Conservation (phyloP, 2,329 filamentous ascomycete species). For the Xylaria sp. region DNA sequence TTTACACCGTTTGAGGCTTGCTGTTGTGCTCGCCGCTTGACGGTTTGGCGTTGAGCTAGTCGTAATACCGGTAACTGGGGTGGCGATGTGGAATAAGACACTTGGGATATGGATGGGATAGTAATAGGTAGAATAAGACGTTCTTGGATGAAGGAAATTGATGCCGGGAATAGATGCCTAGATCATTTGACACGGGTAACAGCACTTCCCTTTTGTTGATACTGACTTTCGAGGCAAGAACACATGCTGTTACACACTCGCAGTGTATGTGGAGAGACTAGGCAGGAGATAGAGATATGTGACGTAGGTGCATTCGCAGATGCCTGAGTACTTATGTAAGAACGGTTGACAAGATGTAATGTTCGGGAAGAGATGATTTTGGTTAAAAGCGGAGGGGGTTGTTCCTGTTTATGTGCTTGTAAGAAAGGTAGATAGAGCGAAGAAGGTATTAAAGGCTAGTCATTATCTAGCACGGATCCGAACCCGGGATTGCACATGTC, state of each 20-base stretch:
- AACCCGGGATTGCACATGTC: slow-evolving; percentile 14
- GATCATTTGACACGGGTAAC: background rate
- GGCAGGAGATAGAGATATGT: background rate
- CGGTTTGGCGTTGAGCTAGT: background rate
- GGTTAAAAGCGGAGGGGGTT: background rate
- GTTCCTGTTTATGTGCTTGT: background rate
- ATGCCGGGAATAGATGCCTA: background rate
- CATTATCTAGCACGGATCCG: slow-evolving; percentile 15
- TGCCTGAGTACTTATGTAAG: background rate
- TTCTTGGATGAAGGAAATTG: background rate
- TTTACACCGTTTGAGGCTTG: background rate
- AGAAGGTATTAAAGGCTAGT: background rate
- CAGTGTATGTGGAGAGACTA: background rate
- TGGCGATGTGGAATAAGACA: background rate
- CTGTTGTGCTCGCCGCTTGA: background rate
- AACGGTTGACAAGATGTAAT: background rate
- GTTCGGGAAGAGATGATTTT: background rate
- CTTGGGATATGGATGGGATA: background rate
- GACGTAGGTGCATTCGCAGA: background rate
- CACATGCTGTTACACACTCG: background rate
- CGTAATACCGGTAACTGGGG: background rate
- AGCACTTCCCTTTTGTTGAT: background rate
- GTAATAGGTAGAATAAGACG: background rate
- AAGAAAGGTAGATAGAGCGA: background rate
- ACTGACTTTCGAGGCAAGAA: slow-evolving; percentile 2